phyloP scores from a whole-genome alignment of 179 eudicot genomes.

The Silene noctiflora region DNA sequence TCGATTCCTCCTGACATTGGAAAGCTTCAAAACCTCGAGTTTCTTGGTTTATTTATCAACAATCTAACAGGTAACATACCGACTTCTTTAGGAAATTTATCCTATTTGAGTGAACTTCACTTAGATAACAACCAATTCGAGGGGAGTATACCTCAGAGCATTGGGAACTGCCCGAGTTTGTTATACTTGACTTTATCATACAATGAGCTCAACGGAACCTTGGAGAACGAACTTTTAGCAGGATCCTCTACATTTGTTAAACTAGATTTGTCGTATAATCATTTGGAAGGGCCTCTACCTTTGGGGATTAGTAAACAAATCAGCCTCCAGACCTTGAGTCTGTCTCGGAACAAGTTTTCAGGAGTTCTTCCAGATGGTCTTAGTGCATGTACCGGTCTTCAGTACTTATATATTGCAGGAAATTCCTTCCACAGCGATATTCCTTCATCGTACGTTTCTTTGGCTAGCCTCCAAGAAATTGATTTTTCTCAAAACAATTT shows the following conservation, averaged over 20 bases:
- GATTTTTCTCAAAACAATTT: slow-evolving; percentile 21
- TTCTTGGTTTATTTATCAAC: not conserved
- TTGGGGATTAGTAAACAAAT: not conserved
- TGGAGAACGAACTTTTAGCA: not conserved
- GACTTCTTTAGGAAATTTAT: slow-evolving; percentile 1
- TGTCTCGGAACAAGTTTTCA: not conserved
- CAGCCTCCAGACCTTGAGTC: slow-evolving; percentile 1
- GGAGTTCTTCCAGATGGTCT: slow-evolving; percentile 18
- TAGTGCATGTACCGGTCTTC: slow-evolving; percentile 4
- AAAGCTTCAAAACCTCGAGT: not conserved
- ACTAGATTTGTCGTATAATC: not conserved
- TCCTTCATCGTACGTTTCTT: slow-evolving; percentile 9
- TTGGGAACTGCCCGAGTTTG: not conserved
- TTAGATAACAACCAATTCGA: not conserved
- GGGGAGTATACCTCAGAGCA: too few species aligned
- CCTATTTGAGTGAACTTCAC: not conserved
- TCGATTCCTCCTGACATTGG: slow-evolving; percentile 2
- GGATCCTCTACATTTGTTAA: not conserved
- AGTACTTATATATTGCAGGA: not conserved
- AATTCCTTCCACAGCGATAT: slow-evolving; percentile 14
- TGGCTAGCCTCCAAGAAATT: not conserved
- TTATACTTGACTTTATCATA: not conserved
- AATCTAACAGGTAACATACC: not conserved
- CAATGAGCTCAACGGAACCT: slow-evolving; percentile 4
- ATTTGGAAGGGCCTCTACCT: slow-evolving; percentile 10